Conservation (phyloP, 2,329 filamentous ascomycete species). For the Colletotrichum noveboracense region DNA sequence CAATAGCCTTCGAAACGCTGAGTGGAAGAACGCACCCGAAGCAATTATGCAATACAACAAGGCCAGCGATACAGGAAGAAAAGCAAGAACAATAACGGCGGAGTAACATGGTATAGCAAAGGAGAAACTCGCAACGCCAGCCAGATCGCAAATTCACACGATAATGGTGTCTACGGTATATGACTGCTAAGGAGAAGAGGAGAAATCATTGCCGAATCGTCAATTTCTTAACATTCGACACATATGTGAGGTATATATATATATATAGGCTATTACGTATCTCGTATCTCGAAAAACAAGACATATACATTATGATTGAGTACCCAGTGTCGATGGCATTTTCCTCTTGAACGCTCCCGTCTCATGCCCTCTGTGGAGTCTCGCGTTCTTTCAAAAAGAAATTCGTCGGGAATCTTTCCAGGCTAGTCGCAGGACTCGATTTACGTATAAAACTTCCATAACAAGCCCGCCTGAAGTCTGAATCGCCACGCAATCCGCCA, state of each 20-base stretch:
- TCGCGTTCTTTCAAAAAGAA: no score
- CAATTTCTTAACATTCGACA: background rate
- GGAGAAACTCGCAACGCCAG: background rate
- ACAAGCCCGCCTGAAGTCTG: no score
- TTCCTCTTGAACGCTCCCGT: no score
- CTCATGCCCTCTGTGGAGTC: no score
- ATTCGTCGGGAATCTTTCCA: no score
- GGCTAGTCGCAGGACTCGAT: no score
- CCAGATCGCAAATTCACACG: background rate
- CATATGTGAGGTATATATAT: background rate
- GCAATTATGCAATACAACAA: background rate
- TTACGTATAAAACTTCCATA: no score
- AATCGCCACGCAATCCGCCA: no score
- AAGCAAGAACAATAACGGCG: background rate
- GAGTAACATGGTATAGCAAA: background rate
- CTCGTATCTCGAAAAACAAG: background rate
- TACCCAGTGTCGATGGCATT: no score
- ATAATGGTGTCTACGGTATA: background rate
- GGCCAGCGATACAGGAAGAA: background rate
- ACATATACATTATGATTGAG: no score
- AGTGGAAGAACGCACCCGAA: background rate
- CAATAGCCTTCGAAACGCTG: rapidly evolving
- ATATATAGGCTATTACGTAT: background rate
- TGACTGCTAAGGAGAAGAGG: background rate
- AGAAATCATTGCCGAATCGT: no score